Conservation (phyloP, 2,329 filamentous ascomycete species). For the Colletotrichum nymphaeae region DNA sequence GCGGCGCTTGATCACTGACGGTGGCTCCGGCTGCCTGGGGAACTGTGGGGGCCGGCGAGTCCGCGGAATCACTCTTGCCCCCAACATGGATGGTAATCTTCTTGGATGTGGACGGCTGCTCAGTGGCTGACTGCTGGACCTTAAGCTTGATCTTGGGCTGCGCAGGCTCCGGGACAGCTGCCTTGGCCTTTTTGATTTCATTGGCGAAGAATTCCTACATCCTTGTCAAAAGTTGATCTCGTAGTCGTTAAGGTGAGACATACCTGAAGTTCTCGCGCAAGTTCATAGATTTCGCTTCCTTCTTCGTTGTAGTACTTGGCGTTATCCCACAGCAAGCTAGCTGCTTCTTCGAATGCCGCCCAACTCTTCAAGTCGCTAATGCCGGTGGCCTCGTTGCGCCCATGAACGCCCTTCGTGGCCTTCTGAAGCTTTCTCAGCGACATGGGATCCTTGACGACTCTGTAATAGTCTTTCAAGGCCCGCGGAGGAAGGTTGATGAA, state of each 20-base stretch:
- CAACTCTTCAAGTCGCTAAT: slow-evolving; percentile 81
- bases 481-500: slow-evolving; percentile 84
- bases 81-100: slow-evolving; percentile 80
- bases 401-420: slow-evolving; percentile 78
- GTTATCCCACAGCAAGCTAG: slow-evolving; percentile 87
- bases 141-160: slow-evolving; percentile 86
- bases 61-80: slow-evolving; percentile 64
- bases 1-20: slow-evolving; percentile 45
- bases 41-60: slow-evolving; percentile 60
- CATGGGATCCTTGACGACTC: slow-evolving; percentile 82
- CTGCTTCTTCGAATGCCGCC: slow-evolving; percentile 83
- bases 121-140: slow-evolving; percentile 60
- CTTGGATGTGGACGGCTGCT: slow-evolving; percentile 54
- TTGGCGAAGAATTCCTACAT: slow-evolving; percentile 74
- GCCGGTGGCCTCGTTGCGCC: slow-evolving; percentile 72
- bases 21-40: slow-evolving; percentile 49
- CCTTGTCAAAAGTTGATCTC: slow-evolving; percentile 23
- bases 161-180: slow-evolving; percentile 76
- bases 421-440: slow-evolving; percentile 84
- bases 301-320: slow-evolving; percentile 93
- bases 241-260: background rate
- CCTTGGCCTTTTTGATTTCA: slow-evolving; percentile 78
- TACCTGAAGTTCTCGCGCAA: slow-evolving; percentile 85
- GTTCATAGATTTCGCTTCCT: slow-evolving; percentile 82
- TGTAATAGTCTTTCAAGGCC: slow-evolving; percentile 85